Evolutionary conservation across 176 grass and related monocot species (phyloP).

Genomic region (Aegilops bicornis): DNA sequence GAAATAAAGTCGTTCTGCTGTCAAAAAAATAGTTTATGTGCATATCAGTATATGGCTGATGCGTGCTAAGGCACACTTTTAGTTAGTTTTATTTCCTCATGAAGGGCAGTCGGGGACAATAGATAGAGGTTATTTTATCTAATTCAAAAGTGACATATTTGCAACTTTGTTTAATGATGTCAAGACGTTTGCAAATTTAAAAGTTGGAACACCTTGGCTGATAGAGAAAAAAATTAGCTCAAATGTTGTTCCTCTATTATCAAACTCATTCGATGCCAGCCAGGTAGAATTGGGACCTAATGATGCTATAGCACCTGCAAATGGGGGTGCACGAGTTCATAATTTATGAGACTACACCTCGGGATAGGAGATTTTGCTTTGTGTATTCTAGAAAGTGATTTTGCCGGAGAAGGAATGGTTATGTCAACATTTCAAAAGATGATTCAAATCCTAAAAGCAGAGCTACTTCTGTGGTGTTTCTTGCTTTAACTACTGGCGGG

Average conservation of each 20-base stretch:
- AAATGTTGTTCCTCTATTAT: too few relatives aligned
- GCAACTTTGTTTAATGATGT: too few relatives aligned
- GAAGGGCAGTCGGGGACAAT: background rate
- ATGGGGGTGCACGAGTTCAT: constrained; percentile 9
- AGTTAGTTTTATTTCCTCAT: too few relatives aligned
- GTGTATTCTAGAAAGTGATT: constrained; percentile 85
- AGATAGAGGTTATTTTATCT: too few relatives aligned
- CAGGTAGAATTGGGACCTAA: background rate
- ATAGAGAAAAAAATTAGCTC: too few relatives aligned
- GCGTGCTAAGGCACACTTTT: background rate
- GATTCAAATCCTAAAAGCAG: background rate
- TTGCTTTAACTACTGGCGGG: background rate
- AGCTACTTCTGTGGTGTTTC: constrained; percentile 9
- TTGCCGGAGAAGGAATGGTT: constrained; percentile 48
- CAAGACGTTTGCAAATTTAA: background rate
- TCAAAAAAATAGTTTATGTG: too few relatives aligned
- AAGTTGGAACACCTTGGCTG: too few relatives aligned
- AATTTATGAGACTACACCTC: constrained; percentile 18
- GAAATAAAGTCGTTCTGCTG: too few relatives aligned
- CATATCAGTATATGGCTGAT: too few relatives aligned
- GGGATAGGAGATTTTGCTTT: constrained; percentile 46
- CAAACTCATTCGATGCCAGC: too few relatives aligned
- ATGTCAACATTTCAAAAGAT: constrained; percentile 24
- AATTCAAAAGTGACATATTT: too few relatives aligned
- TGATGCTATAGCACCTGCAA: constrained; percentile 23